These are phyloP conservation scores for Ceratobasidium sp. DNA, from an alignment of 1,284 basidiomycete species.

Conservation along the genomic window DNA sequence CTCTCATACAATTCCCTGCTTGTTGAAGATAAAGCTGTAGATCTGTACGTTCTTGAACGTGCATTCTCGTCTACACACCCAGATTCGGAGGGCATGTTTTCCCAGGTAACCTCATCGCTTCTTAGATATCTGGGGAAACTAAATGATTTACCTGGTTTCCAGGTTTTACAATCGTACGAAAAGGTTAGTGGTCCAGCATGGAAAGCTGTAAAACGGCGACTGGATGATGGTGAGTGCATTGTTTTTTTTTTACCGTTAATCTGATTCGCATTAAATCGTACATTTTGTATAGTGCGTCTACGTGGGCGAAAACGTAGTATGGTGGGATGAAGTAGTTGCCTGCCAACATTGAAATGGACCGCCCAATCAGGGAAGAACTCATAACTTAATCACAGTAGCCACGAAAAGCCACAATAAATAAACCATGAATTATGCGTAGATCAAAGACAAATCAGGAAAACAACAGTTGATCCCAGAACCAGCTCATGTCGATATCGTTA, in stretches of 20 bases:
- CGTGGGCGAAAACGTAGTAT: constrained; percentile 90
- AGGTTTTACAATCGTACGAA: constrained; percentile 76
- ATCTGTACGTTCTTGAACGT: constrained; percentile 95
- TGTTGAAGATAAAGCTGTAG: constrained; percentile 92
- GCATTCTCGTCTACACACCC: constrained; percentile 97
- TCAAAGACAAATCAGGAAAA: constrained; percentile 4
- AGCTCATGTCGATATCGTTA: neutral
- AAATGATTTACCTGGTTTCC: too few relatives aligned
- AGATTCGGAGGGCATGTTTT: constrained; percentile 82
- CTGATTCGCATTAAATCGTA: constrained; percentile 14
- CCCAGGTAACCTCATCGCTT: constrained; percentile 61
- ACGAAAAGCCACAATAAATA: neutral
- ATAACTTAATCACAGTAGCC: neutral
- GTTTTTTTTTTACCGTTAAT: neutral
- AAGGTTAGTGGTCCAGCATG: constrained; percentile 77
- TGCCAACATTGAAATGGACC: neutral
- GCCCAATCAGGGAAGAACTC: neutral
- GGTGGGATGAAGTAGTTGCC: constrained; percentile 72
- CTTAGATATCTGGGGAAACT: neutral
- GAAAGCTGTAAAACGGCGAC: constrained; percentile 72
- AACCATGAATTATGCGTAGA: neutral
- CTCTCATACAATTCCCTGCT: constrained; percentile 82
- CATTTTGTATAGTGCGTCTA: constrained; percentile 70
- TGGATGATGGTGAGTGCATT: constrained; percentile 77
- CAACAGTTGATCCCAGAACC: neutral